Evolutionary conservation across 2,329 filamentous ascomycete species (phyloP), one percentile per base, ranked within the genome.

Genomic region (Fusarium sambucinum): DNA sequence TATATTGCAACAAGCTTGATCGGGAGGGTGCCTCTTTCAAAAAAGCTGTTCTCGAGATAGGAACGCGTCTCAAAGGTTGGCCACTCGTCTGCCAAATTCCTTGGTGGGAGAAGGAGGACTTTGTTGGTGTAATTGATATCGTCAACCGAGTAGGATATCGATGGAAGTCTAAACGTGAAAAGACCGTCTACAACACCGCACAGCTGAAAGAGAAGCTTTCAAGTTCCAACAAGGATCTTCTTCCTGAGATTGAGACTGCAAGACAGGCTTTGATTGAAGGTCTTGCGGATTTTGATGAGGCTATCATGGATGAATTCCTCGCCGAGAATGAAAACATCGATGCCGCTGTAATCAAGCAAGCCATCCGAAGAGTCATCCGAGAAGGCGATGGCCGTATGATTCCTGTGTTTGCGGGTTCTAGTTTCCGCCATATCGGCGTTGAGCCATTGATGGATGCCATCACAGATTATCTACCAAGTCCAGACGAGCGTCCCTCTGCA

Each of bases 71-170:
- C 21, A 87, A 89, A 61, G 92, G 90, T 2, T 97, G 92, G 90
- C 96, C 96, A 4, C 89, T 96, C 16, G 89, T 98, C 11, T 97
- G 95, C 74, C 94, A 97, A 74, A 94, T 98, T 66, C 96, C 96
- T 1, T 97, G 94, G 93, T 98, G 94, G 88, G 88, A 92, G 7
- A 90, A 91, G 61, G 92, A 93, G 10, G 85, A 87, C 8, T 91
- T 98, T 71, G 87, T 90, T 25, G 96, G 96, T 27, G 87, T 98
- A 27, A 92, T 93, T 38, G 95, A 99, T 81, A 89, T 92, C 38
- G 85, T 98, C 55, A 87, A 91, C 62, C 83, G 93, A 14, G 86
- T 90, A 44, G 93, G 90, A 6, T 86, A 97, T 62, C 84, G 88
- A 60, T 98, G 95, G 90, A 79, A 86, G 42, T 76, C 77, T 2